Conservation (phyloP, 208 protist genomes). For the Endotrypanum monterogeii region DNA sequence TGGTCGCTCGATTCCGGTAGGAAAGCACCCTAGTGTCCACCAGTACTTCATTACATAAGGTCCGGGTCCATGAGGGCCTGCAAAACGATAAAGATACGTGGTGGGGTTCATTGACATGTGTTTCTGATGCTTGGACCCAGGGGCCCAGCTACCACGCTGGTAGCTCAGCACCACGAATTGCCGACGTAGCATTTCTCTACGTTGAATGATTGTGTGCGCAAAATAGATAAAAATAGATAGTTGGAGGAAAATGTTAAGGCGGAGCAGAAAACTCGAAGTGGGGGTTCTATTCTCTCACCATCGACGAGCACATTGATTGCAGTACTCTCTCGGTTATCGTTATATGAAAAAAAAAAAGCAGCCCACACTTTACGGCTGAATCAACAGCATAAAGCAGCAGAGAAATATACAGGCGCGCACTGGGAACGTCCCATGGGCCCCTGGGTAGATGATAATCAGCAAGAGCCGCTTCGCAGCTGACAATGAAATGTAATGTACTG, state of each 20-base stretch:
- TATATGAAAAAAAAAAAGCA: neutral
- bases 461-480: neutral
- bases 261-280: neutral
- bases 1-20: constrained; percentile 75
- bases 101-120: constrained; percentile 88
- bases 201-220: neutral
- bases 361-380: neutral
- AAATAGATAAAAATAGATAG: neutral
- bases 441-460: neutral
- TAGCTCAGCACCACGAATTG: constrained; percentile 42
- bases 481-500: neutral
- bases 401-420: neutral
- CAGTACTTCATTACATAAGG: constrained; percentile 93
- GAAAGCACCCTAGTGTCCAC: constrained; percentile 90
- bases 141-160: constrained; percentile 82
- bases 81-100: constrained; percentile 83
- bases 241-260: neutral
- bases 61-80: constrained; percentile 74
- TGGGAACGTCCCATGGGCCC: neutral
- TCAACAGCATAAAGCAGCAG: neutral
- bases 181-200: constrained; percentile 27
- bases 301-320: neutral
- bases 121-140: constrained; percentile 89
- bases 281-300: neutral
- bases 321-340: neutral